Base-by-base conservation (phyloP, 371 early-diverging fungal species). In the Sporodiniella umbellata region DNA sequence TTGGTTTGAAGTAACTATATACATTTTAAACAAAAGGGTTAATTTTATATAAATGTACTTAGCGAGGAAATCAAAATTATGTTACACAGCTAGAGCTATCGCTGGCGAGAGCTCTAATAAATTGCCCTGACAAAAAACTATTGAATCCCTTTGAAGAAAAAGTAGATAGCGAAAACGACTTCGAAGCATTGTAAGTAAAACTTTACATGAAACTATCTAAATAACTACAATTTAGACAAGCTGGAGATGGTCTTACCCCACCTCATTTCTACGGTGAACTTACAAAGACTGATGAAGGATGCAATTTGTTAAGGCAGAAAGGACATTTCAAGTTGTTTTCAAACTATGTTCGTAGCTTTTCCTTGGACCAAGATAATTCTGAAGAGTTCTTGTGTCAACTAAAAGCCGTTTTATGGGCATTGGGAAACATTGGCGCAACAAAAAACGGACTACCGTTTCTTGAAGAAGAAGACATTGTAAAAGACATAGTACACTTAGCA, bases 191-290 rank as follows among this genome's bases (percentile, higher is more conserved):
- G 71, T 68, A 69, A 56, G 66, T 62, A 3, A 35, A 14, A 28
- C 15, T 26, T 44, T 44, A 19, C 25, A n/a, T n/a, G n/a, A n/a
- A n/a, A n/a, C n/a, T n/a, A n/a, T n/a, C n/a, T n/a, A n/a, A n/a
- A n/a, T n/a, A n/a, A n/a, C n/a, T n/a, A n/a, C n/a, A n/a, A n/a
- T 44, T 19, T 62, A 76, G 75, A 35, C 75, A 65, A 56, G 66
- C 71, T 22, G 71, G 75, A 10, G 77, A 81, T 43, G 82, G 81
- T 7, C 55, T 68, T 15, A 67, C 80, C 3, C 85, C 84, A 1
- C 84, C 88, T 5, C 94, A 94, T 56, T 89, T 94, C 54, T 92
- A 88, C 54, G 92, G 92, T 12, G 87, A 90, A 54, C 56, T 94
- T 12, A 80, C 90, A 5, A 84, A 88, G 58, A 92, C 94, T 0